Conservation (phyloP, 2,329 filamentous ascomycete genomes). For the Microcyclospora pomicola region DNA sequence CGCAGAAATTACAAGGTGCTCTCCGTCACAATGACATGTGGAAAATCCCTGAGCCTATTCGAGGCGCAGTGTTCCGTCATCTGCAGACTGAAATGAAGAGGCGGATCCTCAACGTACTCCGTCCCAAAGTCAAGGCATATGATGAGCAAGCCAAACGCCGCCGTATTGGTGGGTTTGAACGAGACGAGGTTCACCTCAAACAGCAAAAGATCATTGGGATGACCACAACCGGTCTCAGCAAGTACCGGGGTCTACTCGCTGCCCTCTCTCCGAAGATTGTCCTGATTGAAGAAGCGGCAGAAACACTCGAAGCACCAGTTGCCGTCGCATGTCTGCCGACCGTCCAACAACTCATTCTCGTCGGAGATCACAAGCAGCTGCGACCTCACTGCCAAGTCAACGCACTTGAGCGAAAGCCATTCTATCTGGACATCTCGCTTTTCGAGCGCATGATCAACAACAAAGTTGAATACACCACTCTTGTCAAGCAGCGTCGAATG, state of each 20-base stretch:
- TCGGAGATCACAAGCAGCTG: constrained; percentile 73
- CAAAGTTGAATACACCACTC: constrained; percentile 46
- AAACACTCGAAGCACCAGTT: constrained; percentile 54
- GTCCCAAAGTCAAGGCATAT: constrained; percentile 37
- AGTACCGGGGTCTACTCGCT: constrained; percentile 59
- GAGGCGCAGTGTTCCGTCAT: constrained; percentile 53
- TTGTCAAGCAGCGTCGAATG: constrained; percentile 60
- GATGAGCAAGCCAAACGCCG: constrained; percentile 36
- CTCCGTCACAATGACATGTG: constrained; percentile 43
- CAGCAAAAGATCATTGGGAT: constrained; percentile 48
- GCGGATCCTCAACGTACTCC: constrained; percentile 34
- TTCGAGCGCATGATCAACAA: constrained; percentile 67
- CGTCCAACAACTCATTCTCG: constrained; percentile 50
- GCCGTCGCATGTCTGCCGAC: constrained; percentile 46
- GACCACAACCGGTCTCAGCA: constrained; percentile 70
- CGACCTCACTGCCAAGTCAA: constrained; percentile 52
- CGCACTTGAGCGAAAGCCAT: constrained; percentile 46
- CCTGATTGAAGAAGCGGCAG: constrained; percentile 68
- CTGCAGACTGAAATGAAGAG: constrained; percentile 45
- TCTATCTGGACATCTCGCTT: constrained; percentile 57
- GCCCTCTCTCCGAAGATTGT: constrained; percentile 53
- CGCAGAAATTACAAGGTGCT: constrained; percentile 22
- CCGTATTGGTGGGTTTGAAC: constrained; percentile 45
- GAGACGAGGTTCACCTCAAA: constrained; percentile 46
- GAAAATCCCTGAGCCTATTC: constrained; percentile 39